phyloP scores from a whole-genome alignment of 129 eudicot genomes.

The Mikania micrantha region DNA sequence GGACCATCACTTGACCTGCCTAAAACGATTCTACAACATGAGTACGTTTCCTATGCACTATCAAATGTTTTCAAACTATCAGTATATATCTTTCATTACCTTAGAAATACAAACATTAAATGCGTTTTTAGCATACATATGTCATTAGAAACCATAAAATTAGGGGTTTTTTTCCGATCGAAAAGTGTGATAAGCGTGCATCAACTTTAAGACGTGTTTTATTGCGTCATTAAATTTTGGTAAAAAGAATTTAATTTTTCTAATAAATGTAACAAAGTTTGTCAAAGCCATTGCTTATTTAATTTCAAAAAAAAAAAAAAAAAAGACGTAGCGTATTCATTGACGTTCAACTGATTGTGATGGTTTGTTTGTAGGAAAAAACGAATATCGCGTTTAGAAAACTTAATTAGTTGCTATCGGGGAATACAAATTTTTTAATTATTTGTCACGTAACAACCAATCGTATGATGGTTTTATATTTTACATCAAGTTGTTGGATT shows the following conservation, averaged over 20 bases:
- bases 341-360: neutral
- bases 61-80: neutral
- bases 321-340: neutral
- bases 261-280: too few relatives aligned
- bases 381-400: neutral
- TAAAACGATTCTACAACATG: slow-evolving; percentile 59
- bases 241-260: too few relatives aligned
- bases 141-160: neutral
- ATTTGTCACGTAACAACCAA: neutral
- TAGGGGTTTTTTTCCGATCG: too few relatives aligned
- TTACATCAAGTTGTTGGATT: slow-evolving; percentile 21
- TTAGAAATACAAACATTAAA: neutral
- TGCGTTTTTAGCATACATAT: neutral
- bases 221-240: too few relatives aligned
- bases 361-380: slow-evolving; percentile 1
- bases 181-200: too few relatives aligned
- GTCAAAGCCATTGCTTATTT: too few relatives aligned
- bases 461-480: slow-evolving; percentile 3
- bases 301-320: too few relatives aligned
- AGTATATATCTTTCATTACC: neutral
- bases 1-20: slow-evolving; percentile 59
- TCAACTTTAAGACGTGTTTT: too few relatives aligned
- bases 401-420: slow-evolving; percentile 12
- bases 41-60: slow-evolving; percentile 40
- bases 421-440: neutral